Conservation (phyloP, 495 filamentous ascomycete species). For the Hypoxylon rickii region DNA sequence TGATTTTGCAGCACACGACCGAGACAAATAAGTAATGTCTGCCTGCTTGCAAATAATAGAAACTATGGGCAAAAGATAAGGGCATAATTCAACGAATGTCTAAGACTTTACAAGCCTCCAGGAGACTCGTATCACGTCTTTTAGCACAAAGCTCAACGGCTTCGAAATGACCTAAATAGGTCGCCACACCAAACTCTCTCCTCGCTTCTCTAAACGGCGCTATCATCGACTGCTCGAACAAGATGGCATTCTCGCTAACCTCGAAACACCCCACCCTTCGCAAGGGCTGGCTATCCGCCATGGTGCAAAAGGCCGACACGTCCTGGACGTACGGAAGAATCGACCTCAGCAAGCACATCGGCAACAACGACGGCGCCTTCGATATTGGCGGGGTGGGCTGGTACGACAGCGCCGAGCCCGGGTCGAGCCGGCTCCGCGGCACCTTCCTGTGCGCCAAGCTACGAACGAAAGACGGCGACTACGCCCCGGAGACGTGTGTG, state of each 20-base stretch:
- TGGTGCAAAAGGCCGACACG: slow-evolving; percentile 16
- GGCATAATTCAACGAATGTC: too few species aligned
- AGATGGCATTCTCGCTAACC: slow-evolving; percentile 29
- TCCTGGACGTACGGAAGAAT: slow-evolving; percentile 20
- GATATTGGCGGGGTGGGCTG: slow-evolving; percentile 15
- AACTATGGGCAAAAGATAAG: too few species aligned
- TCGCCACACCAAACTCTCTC: too few species aligned
- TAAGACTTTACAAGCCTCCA: too few species aligned
- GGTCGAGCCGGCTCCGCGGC: slow-evolving; percentile 18
- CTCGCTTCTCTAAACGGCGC: not conserved
- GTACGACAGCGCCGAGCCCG: slow-evolving; percentile 23
- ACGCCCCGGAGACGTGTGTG: slow-evolving; percentile 13
- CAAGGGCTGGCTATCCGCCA: slow-evolving; percentile 20
- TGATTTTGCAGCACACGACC: not conserved
- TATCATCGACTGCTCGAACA: not conserved
- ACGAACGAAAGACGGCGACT: slow-evolving; percentile 6
- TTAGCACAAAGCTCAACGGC: too few species aligned
- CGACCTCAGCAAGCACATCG: slow-evolving; percentile 29
- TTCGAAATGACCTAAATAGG: too few species aligned
- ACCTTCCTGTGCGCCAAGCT: slow-evolving; percentile 15
- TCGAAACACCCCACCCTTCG: slow-evolving; percentile 28
- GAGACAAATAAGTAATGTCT: not conserved
- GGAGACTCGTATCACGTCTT: too few species aligned
- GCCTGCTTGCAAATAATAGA: too few species aligned
- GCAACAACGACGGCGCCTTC: slow-evolving; percentile 24